These are phyloP conservation scores for Boehmeria nivea DNA, from an alignment of 306 rosid species.

Conservation along the genomic window DNA sequence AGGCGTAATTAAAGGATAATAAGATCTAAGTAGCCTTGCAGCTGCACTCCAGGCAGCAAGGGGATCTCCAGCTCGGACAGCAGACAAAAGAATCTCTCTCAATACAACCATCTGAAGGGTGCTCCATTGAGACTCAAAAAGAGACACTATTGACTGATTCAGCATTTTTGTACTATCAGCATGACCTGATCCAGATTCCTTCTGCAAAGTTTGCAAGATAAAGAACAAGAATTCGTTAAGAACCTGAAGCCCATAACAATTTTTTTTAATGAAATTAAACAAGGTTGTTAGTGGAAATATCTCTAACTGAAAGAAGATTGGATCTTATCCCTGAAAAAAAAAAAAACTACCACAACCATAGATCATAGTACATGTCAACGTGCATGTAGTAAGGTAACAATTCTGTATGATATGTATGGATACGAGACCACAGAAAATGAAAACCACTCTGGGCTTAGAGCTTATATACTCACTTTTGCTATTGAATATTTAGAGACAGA, in stretches of 20 bases:
- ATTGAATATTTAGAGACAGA: constrained; percentile 37
- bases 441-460: constrained; percentile 8
- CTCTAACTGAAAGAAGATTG: no score
- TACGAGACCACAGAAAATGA: constrained; percentile 1
- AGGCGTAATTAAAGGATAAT: constrained; percentile 92
- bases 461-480: constrained; percentile 56
- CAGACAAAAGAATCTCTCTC: constrained; percentile 91
- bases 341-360: no score
- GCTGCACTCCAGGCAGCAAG: constrained; percentile 99
- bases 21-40: constrained; percentile 83
- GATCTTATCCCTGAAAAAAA: no score
- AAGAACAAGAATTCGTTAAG: constrained; percentile 6
- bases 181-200: constrained; percentile 56
- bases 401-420: not conserved
- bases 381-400: not conserved
- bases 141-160: constrained; percentile 78
- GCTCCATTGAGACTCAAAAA: constrained; percentile 97
- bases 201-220: constrained; percentile 37
- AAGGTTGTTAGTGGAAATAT: no score
- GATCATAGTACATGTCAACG: no score
- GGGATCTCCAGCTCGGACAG: constrained; percentile 96
- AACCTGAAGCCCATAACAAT: no score
- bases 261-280: no score
- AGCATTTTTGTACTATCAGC: constrained; percentile 62
- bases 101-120: constrained; percentile 92